Evolutionary conservation across 169 alveolate species (phyloP), one percentile per base, ranked within the genome.

Genomic region (Amoebophrya sp.): DNA sequence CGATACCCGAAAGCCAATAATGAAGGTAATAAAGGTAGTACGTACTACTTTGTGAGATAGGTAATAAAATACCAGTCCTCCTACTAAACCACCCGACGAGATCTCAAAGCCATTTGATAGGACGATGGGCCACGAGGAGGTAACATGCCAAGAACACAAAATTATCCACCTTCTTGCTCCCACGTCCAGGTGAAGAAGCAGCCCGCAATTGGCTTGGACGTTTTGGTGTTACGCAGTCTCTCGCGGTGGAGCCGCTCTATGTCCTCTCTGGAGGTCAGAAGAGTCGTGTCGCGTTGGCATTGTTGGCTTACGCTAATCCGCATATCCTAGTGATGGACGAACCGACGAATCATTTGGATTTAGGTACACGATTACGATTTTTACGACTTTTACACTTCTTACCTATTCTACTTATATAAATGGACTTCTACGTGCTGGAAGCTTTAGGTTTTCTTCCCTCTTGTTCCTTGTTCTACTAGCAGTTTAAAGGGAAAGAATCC

Each of bases 181-280:
- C n/a, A n/a, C n/a, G n/a, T n/a, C n/a, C 95, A 92, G 96, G 96
- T 41, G 95, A 96, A 92, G 97, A 95, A 95, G 95, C 95, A 93
- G 96, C 97, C 93, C 91, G 96, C 95, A 93, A 93, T 95, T 98
- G 97, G 94, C 95, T 98, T 54, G 98, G 97, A 29, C 96, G 97
- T 77, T 98, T 97, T 94, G 99, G 98, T 90, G 96, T 98, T 65
- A 95, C 96, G 55, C 98, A 99, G 76, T 96, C 96, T 94, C 94
- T 98, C 90, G 96, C 98, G 78, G 93, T 97, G 89, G 97, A 98
- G 95, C 99, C 99, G 29, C 95, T 96, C 93, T 97, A 97, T 96
- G 96, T 98, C 53, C 96, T 98, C 90, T 97, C 99, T 47, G 99
- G 99, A 92, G 99, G 99, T 6, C 98, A 98, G 95, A 98, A 98